Evolutionary conservation across 352 stramenopile genomes (phyloP), one percentile per base, ranked within the genome.

Genomic region (Globisporangium cystogenes): DNA sequence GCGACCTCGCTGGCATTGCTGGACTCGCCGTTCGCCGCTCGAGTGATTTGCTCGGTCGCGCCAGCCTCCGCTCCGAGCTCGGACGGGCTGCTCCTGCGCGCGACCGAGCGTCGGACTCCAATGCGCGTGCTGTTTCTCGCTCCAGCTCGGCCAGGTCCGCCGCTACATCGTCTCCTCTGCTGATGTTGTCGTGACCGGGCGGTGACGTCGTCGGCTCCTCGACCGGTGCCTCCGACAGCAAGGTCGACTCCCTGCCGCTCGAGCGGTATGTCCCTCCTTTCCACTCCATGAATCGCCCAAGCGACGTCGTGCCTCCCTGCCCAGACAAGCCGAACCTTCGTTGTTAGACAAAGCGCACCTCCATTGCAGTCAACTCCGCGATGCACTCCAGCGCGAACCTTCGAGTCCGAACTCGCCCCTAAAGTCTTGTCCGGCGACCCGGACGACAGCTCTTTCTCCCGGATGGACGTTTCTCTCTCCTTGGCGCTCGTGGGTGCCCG

Each of bases 141-240:
- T 68, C 60, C 1, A 64, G 41, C 11, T 50, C 37, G 31, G 45
- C 60, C 10, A 64, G 48, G 37, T 55, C 36, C 7, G 55, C 40
- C n/a, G 51, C n/a, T 14, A 37, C 55, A 43, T 51, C 39, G 42
- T 65, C 49, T 10, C 62, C 43, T 39, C 45, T 57, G 31, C 39
- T 18, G 18, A 5, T 24, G 11, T n/a, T n/a, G n/a, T 36, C 21
- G n/a, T 62, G 35, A 20, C 14, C 7, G 18, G 20, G 12, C 18
- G 31, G 21, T 21, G 29, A 42, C 5, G 18, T 11, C 20, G 20
- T n/a, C 2, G 18, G 8, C 12, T 44, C 39, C 7, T 44, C 39
- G 6, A 5, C 16, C 20, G 47, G n/a, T 2, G 27, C 15, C 23
- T 61, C 55, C 3, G 48, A 57, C 10, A 26, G 55, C 39, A 50